Evolutionary conservation across 805 yeast genomes (phyloP).

Genomic region (Alloascoidea africana): DNA sequence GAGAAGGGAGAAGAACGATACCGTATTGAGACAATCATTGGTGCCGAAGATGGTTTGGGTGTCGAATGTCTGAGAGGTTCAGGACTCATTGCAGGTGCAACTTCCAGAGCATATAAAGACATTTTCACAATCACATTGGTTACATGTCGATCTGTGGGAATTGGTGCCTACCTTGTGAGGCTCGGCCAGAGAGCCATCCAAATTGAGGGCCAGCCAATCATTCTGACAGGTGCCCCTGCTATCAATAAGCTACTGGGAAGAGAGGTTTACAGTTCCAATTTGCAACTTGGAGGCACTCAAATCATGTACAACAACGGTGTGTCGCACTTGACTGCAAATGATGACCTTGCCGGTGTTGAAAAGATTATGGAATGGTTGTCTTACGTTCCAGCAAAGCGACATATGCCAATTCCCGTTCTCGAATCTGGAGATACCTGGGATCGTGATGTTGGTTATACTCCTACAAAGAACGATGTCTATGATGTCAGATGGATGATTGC

Average conservation of each 20-base stretch:
- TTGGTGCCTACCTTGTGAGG: slow-evolving; percentile 97
- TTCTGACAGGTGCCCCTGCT: slow-evolving; percentile 98
- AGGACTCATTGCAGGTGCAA: slow-evolving; percentile 97
- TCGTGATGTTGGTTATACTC: slow-evolving; percentile 74
- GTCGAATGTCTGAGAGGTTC: slow-evolving; percentile 98
- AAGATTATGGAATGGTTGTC: slow-evolving; percentile 93
- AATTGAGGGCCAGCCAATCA: slow-evolving; percentile 97
- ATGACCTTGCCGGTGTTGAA: slow-evolving; percentile 92
- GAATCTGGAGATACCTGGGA: slow-evolving; percentile 79
- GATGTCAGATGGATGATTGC: slow-evolving; percentile 93
- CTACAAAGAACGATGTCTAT: slow-evolving; percentile 55
- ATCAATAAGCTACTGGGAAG: slow-evolving; percentile 93
- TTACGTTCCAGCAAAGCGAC: slow-evolving; percentile 83
- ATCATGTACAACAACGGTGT: slow-evolving; percentile 98
- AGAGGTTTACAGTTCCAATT: slow-evolving; percentile 91
- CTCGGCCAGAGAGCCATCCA: slow-evolving; percentile 98
- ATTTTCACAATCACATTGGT: slow-evolving; percentile 96
- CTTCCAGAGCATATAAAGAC: slow-evolving; percentile 94
- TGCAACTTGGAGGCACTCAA: slow-evolving; percentile 98
- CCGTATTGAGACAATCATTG: slow-evolving; percentile 73
- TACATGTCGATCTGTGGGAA: slow-evolving; percentile 99
- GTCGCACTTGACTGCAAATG: slow-evolving; percentile 91
- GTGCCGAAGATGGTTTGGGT: slow-evolving; percentile 94
- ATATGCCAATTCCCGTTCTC: slow-evolving; percentile 79
- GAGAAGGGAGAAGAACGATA: slow-evolving; percentile 77